Base-by-base conservation (phyloP, 2,329 filamentous ascomycete genomes). In the Thielaviopsis populi region DNA sequence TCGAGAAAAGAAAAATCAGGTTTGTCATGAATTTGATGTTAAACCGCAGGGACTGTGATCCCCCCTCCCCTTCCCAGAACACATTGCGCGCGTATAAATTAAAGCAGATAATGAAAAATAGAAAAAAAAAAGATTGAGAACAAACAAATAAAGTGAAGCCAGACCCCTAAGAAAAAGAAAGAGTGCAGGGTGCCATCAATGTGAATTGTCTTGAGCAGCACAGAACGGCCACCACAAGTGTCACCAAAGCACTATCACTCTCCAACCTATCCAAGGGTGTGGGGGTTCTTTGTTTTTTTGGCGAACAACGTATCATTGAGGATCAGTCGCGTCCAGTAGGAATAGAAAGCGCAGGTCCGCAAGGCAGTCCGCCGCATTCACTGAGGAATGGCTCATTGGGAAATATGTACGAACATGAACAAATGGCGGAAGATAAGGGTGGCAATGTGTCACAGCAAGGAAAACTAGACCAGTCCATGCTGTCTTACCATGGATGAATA, bases 391-490 rank as follows among this genome's bases (percentile, higher is more conserved):
- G 40, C 24, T 62, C 59, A 37, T 46, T 30, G 37, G 30, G 27
- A 37, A 62, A 62, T 54, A 62, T 62, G 46, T 62, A 62, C 61
- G 61, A 54, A 24, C 61, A 43, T 53, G 42, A 62, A 40, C 13
- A 37, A 19, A 46, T 17, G 2, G n/a, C 4, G 56, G 24, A 46
- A n/a, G 1, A 56, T 33, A 30, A 33, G 33, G 13, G 22, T 27
- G 46, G 19, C 46, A 27, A 13, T 24, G 10, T 50, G 22, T 27
- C 24, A 27, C 46, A 50, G 19, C n/a, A 15, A 17, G 10, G 11
- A 24, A 17, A 27, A 6, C 46, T 15, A 6, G 15, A 17, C 46
- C 46, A 50, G 17, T 6, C 19, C 11, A 50, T 50, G 46, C 1
- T 15, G 15, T 56, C 53, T 56, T 33, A 56, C 15, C 27, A 37